Evolutionary conservation across 441 rosid genomes (phyloP).

Genomic region (Gossypium davidsonii): DNA sequence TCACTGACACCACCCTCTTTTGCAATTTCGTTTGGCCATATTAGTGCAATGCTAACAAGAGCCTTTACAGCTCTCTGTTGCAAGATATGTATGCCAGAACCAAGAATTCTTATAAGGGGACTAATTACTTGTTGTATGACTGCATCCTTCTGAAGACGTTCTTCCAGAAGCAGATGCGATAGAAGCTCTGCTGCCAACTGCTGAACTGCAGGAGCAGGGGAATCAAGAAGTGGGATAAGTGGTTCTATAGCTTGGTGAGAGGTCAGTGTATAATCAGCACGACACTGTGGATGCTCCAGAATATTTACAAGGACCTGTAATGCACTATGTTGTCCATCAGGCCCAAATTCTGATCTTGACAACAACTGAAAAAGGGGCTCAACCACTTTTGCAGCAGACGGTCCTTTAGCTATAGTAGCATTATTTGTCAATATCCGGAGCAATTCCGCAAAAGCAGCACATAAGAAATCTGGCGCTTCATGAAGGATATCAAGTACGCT

Average conservation of each 20-base stretch:
- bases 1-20: conserved; percentile 96
- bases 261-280: conserved; percentile 71
- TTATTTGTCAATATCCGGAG: conserved; percentile 96
- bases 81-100: conserved; percentile 81
- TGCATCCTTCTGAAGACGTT: conserved; percentile 88
- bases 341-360: conserved; percentile 79
- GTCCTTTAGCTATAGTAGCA: conserved; percentile 93
- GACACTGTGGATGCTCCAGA: conserved; percentile 97
- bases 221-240: conserved; percentile 88
- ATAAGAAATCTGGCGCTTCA: conserved; percentile 94
- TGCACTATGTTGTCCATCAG: conserved; percentile 95
- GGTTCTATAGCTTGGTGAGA: conserved; percentile 93
- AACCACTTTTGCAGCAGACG: conserved; percentile 93
- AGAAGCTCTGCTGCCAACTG: conserved; percentile 99
- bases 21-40: conserved; percentile 96
- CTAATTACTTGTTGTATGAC: conserved; percentile 76
- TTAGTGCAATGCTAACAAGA: conserved; percentile 81
- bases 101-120: conserved; percentile 82
- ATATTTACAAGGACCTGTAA: conserved; percentile 95
- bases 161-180: conserved; percentile 82
- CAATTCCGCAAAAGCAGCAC: conserved; percentile 90
- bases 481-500: conserved; percentile 86
- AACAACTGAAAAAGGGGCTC: conserved; percentile 82
- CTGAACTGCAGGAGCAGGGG: conserved; percentile 90
- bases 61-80: conserved; percentile 99